Evolutionary conservation across 108 stramenopile genomes (phyloP), one percentile per base, ranked within the genome.

Genomic region (Cyclotella choctawhatcheeana): DNA sequence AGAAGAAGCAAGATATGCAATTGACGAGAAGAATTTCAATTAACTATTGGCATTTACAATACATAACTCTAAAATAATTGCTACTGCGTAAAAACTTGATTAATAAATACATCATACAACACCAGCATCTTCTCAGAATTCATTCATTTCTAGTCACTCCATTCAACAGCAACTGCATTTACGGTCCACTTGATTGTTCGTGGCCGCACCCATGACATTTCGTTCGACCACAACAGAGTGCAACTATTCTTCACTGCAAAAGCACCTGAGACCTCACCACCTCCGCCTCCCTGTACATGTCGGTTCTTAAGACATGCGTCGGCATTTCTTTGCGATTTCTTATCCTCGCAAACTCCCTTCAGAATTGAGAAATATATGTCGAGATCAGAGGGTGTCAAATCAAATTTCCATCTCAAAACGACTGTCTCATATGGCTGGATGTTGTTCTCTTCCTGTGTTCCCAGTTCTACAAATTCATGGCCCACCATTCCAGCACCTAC

Each of bases 361-460:
- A 92, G 27, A 3, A 92, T 67, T n/a, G 85, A 88, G 65, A 92
- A 95, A 52, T 87, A 74, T 44, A 92, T 80, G 37, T 76, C 79
- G 44, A 73, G 40, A 47, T 95, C 93, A 0, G 62, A 63, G 12
- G 88, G 86, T 45, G 90, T 88, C 33, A 87, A 52, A 76, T 95
- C 93, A 69, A 95, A 95, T 51, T 92, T 89, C 93, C 93, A 95
- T 71, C 93, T 82, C 43, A 95, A 62, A 8, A 91, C 47, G 1
- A 92, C 84, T 17, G 84, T 85, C 60, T 86, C 85, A 34, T 68
- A 74, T 29, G 86, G 73, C 40, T 81, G 69, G 25, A 74, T 56
- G 22, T 56, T 30, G 8, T 69, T 69, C 18, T 84, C 82, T 12
- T 76, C 44, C 20, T 60, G 59, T 3, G 16, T 14, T 0, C 84